phyloP scores from a whole-genome alignment of 2,329 filamentous ascomycete genomes.

The Exophiala bonariae region DNA sequence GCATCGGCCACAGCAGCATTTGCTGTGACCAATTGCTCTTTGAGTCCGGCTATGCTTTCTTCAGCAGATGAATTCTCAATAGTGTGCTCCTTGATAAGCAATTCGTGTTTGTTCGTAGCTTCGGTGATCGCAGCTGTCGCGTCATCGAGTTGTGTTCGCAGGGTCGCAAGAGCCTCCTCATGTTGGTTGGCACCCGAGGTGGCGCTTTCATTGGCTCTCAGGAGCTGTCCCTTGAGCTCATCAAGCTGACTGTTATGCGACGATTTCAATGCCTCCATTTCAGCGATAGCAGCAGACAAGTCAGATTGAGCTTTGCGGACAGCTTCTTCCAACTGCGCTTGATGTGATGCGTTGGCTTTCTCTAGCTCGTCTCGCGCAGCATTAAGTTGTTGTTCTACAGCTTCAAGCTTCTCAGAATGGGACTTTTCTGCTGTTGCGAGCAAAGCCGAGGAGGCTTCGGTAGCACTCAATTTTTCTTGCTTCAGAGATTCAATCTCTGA shows the following conservation, averaged over 20 bases:
- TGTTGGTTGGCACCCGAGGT: slow-evolving; percentile 3
- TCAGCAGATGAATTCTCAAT: slow-evolving; percentile 5
- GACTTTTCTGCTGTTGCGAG: slow-evolving; percentile 27
- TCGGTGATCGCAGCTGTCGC: slow-evolving; percentile 12
- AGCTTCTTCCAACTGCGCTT: slow-evolving; percentile 34
- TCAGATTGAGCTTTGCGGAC: slow-evolving; percentile 33
- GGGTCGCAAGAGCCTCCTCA: slow-evolving; percentile 4
- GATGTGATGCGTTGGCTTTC: slow-evolving; percentile 31
- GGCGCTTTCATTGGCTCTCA: slow-evolving; percentile 8
- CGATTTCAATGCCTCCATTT: slow-evolving; percentile 24
- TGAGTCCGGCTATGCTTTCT: slow-evolving; percentile 15
- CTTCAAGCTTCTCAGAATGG: slow-evolving; percentile 13
- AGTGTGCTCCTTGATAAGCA: slow-evolving; percentile 8
- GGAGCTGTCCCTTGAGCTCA: slow-evolving; percentile 15
- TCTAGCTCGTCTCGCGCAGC: slow-evolving; percentile 37
- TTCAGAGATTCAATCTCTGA: slow-evolving; percentile 17
- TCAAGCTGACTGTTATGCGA: slow-evolving; percentile 13
- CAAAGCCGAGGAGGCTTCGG: slow-evolving; percentile 32
- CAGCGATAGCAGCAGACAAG: slow-evolving; percentile 32
- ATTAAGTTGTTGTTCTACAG: slow-evolving; percentile 32
- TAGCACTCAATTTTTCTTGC: slow-evolving; percentile 16
- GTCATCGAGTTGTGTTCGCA: slow-evolving; percentile 12
- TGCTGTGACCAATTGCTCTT: neutral
- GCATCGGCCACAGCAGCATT: no score
- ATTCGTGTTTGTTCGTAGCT: slow-evolving; percentile 6